Evolutionary conservation across 2,329 filamentous ascomycete species (phyloP).

Genomic region (Trichoderma sp.): DNA sequence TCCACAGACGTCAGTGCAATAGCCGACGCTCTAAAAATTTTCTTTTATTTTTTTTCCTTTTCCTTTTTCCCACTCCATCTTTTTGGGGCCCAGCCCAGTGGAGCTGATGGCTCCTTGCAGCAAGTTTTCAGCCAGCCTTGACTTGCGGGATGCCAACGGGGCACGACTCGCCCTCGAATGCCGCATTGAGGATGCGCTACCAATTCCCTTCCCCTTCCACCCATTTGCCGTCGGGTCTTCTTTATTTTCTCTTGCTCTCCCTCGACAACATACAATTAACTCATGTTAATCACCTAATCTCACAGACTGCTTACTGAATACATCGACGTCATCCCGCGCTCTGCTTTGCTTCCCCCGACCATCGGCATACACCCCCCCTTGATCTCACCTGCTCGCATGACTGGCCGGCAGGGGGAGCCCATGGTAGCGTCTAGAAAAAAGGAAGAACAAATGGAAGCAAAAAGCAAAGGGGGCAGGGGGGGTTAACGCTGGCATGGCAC

Average conservation of each 20-base stretch:
- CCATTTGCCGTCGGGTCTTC: neutral
- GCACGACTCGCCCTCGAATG: conserved; percentile 8
- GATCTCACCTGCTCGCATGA: conserved; percentile 18
- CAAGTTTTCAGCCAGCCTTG: conserved; percentile 6
- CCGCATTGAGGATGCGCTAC: neutral
- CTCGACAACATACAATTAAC: neutral
- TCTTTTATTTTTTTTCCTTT: neutral
- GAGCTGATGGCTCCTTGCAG: conserved; percentile 12
- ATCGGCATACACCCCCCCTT: conserved; percentile 8
- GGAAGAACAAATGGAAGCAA: conserved; percentile 13
- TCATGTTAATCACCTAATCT: neutral
- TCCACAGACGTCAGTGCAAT: neutral
- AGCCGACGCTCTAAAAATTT: conserved; percentile 2
- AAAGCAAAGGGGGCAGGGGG: conserved; percentile 6
- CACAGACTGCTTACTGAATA: neutral
- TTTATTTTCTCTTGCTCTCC: neutral
- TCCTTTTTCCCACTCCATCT: neutral
- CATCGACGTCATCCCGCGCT: conserved; percentile 22
- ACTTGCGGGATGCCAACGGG: neutral
- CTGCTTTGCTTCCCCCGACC: neutral
- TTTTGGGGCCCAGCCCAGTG: conserved; percentile 7
- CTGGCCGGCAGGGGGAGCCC: conserved; percentile 9
- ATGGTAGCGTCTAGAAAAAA: conserved; percentile 17
- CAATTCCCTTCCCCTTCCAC: neutral
- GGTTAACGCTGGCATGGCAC: neutral